A percentile compares a stretch with the other conserved stretches of the same genome.
Conservation (phyloP, 75 land plant species). For the Isoetes taiwanensis region DNA sequence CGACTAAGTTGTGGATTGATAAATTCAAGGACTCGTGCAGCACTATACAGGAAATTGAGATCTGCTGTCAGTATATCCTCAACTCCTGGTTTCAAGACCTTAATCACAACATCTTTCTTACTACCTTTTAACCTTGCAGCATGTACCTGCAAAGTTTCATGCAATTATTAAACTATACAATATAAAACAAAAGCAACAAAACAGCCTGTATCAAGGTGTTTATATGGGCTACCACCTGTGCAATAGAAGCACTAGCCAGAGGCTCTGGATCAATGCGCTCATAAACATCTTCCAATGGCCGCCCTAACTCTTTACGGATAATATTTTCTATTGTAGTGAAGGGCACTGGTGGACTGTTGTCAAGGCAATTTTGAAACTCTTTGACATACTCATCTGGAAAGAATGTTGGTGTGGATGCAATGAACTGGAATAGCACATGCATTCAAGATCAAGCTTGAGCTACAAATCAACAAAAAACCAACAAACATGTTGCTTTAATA, state of each 20-base stretch:
- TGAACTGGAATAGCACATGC: constrained; percentile 36
- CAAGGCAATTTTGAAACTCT: constrained; percentile 95
- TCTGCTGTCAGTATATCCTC: constrained; percentile 87
- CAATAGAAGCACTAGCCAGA: constrained; percentile 94
- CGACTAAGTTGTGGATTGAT: constrained; percentile 82
- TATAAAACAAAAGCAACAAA: background rate
- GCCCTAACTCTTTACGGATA: constrained; percentile 59
- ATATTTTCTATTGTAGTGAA: constrained; percentile 58
- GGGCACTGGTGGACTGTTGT: constrained; percentile 74
- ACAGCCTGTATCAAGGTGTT: background rate
- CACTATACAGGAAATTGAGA: constrained; percentile 78
- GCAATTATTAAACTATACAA: background rate
- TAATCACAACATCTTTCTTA: constrained; percentile 79
- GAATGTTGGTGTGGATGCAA: constrained; percentile 89
- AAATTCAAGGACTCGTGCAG: constrained; percentile 84
- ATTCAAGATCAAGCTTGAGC: background rate
- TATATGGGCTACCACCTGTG: constrained; percentile 43
- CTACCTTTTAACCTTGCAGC: constrained; percentile 73
- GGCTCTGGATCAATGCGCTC: constrained; percentile 92
- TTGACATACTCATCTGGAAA: constrained; percentile 93
- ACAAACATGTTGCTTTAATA: background rate
- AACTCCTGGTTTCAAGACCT: constrained; percentile 95
- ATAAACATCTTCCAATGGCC: constrained; percentile 73
- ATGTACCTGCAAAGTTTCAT: constrained; percentile 53
- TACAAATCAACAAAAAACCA: background rate